Evolutionary conservation across 495 filamentous ascomycete species (phyloP), one percentile per base, ranked within the genome.

Genomic region (Lasiosphaeria hispida): DNA sequence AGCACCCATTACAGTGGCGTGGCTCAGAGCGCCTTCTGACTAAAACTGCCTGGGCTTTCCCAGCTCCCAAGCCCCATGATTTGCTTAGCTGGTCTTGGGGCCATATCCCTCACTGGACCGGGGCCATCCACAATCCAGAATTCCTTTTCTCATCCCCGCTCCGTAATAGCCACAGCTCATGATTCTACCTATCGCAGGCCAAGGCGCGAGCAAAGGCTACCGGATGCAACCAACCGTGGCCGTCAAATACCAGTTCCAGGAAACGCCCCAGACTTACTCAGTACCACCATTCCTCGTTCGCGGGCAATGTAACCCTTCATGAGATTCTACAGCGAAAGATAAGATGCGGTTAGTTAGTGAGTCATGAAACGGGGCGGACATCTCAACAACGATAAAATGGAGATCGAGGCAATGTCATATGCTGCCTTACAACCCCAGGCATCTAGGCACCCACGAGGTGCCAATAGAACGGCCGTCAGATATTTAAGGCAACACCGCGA

Each of bases 261-360:
- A 69, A 98, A 98, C 4, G 93, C 92, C 42, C 90, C 90, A 18
- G 76, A 84, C 70, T 96, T 96, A 71, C 89, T 96, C 55, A 98
- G 75, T 34, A 98, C 94, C 15, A 97, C 87, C 50, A 87, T 90
- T 54, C 89, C 89, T 45, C 86, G 85, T 51, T 96, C 92, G 56
- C 92, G 90, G 33, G 91, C 84, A 59, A 98, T 97, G 75, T 98
- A 98, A 52, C 94, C 94, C 75, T 97, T 98, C 87, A 97, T 96
- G 11, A 94, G 79, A 53, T 88, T 87, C 91, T 98, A 59, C 35
- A 33, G 35, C 10, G 13, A 36, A 53, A 37, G n/a, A n/a, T n/a
- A n/a, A n/a, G n/a, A 36, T n/a, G 40, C 11, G 10, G 58, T 68
- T 42, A 68, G 63, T 48, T 19, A 59, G 49, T 68, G 67, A 69